These are phyloP conservation scores for Tulasnella sp. DNA, from an alignment of 768 basidiomycete genomes.

Conservation along the genomic window DNA sequence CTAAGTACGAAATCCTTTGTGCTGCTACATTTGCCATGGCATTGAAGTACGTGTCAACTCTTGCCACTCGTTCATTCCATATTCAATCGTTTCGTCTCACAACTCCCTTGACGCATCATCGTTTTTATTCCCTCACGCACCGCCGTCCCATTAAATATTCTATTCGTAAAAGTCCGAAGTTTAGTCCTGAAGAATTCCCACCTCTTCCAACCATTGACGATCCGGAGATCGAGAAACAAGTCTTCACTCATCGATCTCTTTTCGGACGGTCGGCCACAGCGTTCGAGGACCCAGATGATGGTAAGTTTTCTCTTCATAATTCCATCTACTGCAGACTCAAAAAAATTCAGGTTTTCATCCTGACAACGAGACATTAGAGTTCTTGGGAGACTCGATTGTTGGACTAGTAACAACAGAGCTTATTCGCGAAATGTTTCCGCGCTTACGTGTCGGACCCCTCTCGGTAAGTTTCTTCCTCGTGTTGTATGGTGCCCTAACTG, in stretches of 20 bases:
- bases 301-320: not conserved
- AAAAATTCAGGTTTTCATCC: not conserved
- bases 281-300: slow-evolving; percentile 14
- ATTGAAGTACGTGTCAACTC: too few relatives aligned
- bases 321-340: not conserved
- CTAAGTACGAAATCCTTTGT: too few relatives aligned
- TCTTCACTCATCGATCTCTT: slow-evolving; percentile 15
- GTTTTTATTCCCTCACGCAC: too few relatives aligned
- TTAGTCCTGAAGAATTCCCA: not conserved
- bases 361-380: slow-evolving; percentile 16
- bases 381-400: slow-evolving; percentile 14
- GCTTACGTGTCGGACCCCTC: slow-evolving; percentile 4
- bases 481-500: not conserved
- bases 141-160: too few relatives aligned
- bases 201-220: not conserved
- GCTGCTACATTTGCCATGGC: too few relatives aligned
- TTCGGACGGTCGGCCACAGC: slow-evolving; percentile 2
- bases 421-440: not conserved
- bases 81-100: too few relatives aligned
- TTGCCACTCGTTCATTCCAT: too few relatives aligned
- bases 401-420: not conserved
- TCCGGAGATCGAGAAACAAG: not conserved
- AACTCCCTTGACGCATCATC: too few relatives aligned
- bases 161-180: too few relatives aligned
- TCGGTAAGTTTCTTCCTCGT: not conserved